Evolutionary conservation across 352 stramenopile genomes (phyloP).

Genomic region (Pythium biforme): DNA sequence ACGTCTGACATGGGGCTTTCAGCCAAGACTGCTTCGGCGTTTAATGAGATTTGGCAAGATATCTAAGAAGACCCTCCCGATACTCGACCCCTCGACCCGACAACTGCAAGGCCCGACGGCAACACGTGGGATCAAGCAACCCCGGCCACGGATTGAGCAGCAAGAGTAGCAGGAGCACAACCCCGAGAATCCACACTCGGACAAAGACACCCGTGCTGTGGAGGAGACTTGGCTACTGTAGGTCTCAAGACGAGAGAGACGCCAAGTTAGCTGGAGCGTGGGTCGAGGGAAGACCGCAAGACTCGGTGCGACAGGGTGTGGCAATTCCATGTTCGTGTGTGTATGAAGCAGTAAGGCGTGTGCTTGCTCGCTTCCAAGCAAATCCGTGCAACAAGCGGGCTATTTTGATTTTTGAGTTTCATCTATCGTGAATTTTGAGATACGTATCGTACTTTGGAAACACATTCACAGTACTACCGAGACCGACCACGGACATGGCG

Average conservation of each 20-base stretch:
- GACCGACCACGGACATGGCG: background rate
- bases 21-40: conserved; percentile 37
- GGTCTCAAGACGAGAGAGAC: too few species aligned
- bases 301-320: too few species aligned
- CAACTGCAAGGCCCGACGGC: background rate
- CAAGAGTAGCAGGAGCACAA: too few species aligned
- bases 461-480: too few species aligned
- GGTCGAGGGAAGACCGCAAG: too few species aligned
- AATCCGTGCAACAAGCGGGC: background rate
- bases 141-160: background rate
- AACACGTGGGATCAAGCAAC: background rate
- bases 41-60: conserved; percentile 42
- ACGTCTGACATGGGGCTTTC: conserved; percentile 50
- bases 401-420: background rate
- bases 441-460: background rate
- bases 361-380: too few species aligned
- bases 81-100: background rate
- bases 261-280: too few species aligned
- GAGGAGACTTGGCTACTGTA: too few species aligned
- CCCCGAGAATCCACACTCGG: background rate
- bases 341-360: background rate
- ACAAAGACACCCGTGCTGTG: too few species aligned
- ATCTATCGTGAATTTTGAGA: conserved; percentile 2
- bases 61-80: conserved; percentile 20
- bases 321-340: background rate